phyloP scores from a whole-genome alignment of 2,329 filamentous ascomycete species.

The Colletotrichum tropicale region DNA sequence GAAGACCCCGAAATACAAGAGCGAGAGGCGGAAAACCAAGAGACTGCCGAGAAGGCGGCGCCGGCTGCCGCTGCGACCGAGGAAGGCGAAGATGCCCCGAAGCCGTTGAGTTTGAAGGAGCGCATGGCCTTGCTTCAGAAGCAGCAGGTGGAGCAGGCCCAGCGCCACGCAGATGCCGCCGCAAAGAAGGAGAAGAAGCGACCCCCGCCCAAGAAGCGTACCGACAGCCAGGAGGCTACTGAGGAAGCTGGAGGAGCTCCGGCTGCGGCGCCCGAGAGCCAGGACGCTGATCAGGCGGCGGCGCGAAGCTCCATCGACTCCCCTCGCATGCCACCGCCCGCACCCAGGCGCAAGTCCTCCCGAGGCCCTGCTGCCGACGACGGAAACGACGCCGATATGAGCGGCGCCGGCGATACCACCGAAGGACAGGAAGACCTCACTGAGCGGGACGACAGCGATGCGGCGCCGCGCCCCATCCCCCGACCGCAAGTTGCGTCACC shows the following conservation, averaged over 20 bases:
- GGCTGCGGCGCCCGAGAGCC: constrained; percentile 15
- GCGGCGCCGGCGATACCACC: constrained; percentile 67
- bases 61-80: constrained; percentile 49
- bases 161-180: constrained; percentile 77
- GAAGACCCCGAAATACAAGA: constrained; percentile 80
- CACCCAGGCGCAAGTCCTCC: constrained; percentile 58
- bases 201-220: constrained; percentile 67
- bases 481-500: constrained; percentile 43
- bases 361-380: constrained; percentile 52
- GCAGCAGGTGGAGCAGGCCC: constrained; percentile 89
- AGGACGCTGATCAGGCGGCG: constrained; percentile 50
- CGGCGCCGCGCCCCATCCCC: constrained; percentile 45
- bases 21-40: constrained; percentile 67
- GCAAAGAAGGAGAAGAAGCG: constrained; percentile 90
- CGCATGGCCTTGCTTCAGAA: constrained; percentile 92
- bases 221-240: constrained; percentile 49
- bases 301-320: constrained; percentile 57
- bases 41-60: constrained; percentile 73
- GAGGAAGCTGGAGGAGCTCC: constrained; percentile 27
- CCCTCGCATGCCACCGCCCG: constrained; percentile 40
- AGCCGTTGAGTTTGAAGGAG: constrained; percentile 92
- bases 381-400: constrained; percentile 70
- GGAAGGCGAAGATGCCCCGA: constrained; percentile 75
- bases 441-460: constrained; percentile 78
- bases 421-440: constrained; percentile 66